Evolutionary conservation across 169 alveolate genomes (phyloP).

Genomic region (Sarcocystis neurona): DNA sequence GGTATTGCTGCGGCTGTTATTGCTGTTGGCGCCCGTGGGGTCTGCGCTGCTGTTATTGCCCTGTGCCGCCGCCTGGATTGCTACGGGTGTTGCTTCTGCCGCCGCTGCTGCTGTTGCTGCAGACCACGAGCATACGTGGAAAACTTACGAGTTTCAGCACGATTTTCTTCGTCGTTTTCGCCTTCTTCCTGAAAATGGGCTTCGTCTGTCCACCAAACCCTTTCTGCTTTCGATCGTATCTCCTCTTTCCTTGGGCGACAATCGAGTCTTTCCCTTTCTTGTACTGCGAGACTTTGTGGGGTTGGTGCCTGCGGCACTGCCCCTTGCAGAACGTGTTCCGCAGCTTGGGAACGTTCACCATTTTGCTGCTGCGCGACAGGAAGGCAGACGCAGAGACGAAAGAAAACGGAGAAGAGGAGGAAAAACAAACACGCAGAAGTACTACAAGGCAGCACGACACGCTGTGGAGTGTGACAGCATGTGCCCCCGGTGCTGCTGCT

Average conservation of each 20-base stretch:
- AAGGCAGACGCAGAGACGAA: neutral
- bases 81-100: no score
- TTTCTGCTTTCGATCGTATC: constrained; percentile 98
- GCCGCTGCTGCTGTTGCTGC: no score
- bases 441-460: no score
- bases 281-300: constrained; percentile 95
- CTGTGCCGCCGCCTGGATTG: no score
- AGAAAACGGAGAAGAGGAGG: neutral
- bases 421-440: neutral
- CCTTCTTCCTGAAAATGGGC: constrained; percentile 98
- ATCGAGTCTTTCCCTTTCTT: constrained; percentile 93
- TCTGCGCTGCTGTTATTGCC: no score
- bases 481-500: no score
- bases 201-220: constrained; percentile 99
- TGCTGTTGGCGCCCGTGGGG: constrained; percentile 32
- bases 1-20: constrained; percentile 37
- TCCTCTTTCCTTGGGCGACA: constrained; percentile 96
- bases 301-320: constrained; percentile 72
- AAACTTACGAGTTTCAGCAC: constrained; percentile 88
- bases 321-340: constrained; percentile 67
- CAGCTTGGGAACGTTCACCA: constrained; percentile 74
- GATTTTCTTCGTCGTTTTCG: constrained; percentile 99
- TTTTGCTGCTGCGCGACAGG: constrained; percentile 33
- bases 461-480: no score
- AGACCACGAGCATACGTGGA: neutral